Evolutionary conservation across 768 basidiomycete genomes (phyloP), one percentile per base, ranked within the genome.

Genomic region (Trametes meyenii): DNA sequence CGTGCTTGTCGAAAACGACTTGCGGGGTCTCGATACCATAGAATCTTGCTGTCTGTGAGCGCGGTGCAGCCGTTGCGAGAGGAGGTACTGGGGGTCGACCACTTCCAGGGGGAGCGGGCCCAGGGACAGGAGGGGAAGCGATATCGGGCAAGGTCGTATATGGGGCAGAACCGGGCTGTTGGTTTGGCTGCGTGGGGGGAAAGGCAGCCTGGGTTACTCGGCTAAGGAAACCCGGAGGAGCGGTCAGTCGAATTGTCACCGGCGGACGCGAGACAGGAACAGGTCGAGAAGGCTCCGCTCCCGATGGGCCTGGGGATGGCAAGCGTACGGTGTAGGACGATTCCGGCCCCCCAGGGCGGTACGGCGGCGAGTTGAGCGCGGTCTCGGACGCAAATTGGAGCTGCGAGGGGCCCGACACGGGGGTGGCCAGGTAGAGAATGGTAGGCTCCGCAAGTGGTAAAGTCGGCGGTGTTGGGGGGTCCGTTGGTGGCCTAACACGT

Each of bases 1-100:
- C 57, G 29, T 50, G 48, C 40, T 23, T 50, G 26, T 50, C 57
- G 33, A 43, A 58, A 2, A 58, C 49, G 39, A 58, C 50, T 6
- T 49, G 57, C 2, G 57, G 57, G 3, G 48, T 50, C 13, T 58
- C 57, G 29, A 58, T 58, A 12, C 48, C 57, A 24, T 58, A 50
- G 49, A 50, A 50, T 19, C 49, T 33, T 2, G 40, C 12, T 6
- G 48, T 33, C 40, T 33, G 29, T 3, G 29, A 33, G 29, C 4
- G 29, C 29, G 48, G 24, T 7, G 57, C 29, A 5, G 29, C 29
- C 29, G 26, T 26, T 33, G 6, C 21, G 42, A 13, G 16, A 4
- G 48, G 14, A 23, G 23, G 23, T 19, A 49, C 40, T 3, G 29
- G 57, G 5, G 49, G 2, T 4, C 49, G 57, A 14, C 19, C 49